Evolutionary conservation across 805 yeast genomes (phyloP).

Genomic region (Metschnikowia lachancei): DNA sequence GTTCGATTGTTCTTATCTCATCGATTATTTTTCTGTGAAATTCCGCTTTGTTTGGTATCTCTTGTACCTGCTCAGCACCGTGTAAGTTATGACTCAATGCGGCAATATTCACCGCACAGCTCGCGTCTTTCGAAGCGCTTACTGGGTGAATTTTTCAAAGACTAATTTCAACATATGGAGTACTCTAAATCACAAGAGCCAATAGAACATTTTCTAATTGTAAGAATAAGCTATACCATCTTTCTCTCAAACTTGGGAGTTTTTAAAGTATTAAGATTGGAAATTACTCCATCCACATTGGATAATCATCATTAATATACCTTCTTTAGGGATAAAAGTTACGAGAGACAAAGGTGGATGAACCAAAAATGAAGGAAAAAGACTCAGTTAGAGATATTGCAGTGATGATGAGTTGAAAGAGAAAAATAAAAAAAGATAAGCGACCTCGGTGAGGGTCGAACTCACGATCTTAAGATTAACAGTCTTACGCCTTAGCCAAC

Average conservation of each 20-base stretch:
- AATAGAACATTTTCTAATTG: neutral
- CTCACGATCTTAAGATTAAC: slow-evolving; percentile 26
- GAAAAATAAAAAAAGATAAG: slow-evolving; percentile 7
- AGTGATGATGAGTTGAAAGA: neutral
- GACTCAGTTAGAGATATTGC: too few relatives aligned
- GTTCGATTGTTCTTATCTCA: neutral
- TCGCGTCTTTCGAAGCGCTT: neutral
- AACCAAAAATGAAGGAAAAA: too few relatives aligned
- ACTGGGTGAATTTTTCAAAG: neutral
- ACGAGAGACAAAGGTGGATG: neutral
- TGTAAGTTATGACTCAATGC: neutral
- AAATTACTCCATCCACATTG: neutral
- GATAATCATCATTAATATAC: neutral
- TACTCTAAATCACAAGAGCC: neutral
- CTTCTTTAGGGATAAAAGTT: neutral
- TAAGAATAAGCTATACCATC: neutral
- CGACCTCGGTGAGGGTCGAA: slow-evolving; percentile 27
- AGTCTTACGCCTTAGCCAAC: slow-evolving; percentile 26
- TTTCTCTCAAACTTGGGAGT: too few relatives aligned
- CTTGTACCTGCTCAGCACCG: neutral
- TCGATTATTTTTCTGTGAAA: neutral
- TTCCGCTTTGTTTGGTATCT: neutral
- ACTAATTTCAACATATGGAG: neutral
- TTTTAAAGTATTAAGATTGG: neutral
- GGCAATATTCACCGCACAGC: neutral